Base-by-base conservation (phyloP, 2,329 filamentous ascomycete species). In the Colletotrichum zoysiae region DNA sequence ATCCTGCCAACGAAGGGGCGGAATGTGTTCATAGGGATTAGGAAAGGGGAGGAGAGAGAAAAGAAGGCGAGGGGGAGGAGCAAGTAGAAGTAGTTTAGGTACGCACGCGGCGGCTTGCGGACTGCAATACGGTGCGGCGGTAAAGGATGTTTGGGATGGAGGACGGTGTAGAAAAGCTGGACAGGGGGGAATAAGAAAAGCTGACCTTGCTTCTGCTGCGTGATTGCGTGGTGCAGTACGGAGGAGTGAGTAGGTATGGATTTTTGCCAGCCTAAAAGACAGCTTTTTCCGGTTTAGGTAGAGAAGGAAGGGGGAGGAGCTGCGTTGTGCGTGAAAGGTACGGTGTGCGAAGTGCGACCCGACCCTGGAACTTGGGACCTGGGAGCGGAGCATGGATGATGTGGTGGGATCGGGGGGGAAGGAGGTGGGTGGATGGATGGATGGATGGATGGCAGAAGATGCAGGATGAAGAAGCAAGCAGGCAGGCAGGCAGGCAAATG, bases 21-120 rank as follows among this genome's bases (percentile, higher is more conserved):
- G 73, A 65, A 70, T 51, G 75, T 75, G 70, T 76, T 72, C 70
- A 72, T 72, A 60, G 57, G 58, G 62, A 59, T 59, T 66, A 65
- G 65, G 26, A 66, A 46, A 60, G 61, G 58, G 70, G 61, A 55
- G 65, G 66, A 64, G 51, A 35, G 61, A 61, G 71, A 65, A 70
- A 67, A 64, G 70, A 63, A 63, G 57, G 50, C n/a, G 55, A 74
- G 74, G 70, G 67, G 70, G 69, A 56, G 71, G 65, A 72, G 40
- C 35, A 51, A 62, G 51, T 73, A 71, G 73, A 75, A 67, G 67
- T 68, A 67, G 76, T 30, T 30, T 3, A 30, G 30, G 26, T 26
- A 26, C 26, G 48, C 35, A 44, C 51, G 48, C 61, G 48, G 46
- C 46, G 46, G 60, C 35, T 46, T 40, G 61, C 35, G 65, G 62